Evolutionary conservation across 2,329 filamentous ascomycete genomes (phyloP).

Genomic region (Ophiostoma angusticollis): DNA sequence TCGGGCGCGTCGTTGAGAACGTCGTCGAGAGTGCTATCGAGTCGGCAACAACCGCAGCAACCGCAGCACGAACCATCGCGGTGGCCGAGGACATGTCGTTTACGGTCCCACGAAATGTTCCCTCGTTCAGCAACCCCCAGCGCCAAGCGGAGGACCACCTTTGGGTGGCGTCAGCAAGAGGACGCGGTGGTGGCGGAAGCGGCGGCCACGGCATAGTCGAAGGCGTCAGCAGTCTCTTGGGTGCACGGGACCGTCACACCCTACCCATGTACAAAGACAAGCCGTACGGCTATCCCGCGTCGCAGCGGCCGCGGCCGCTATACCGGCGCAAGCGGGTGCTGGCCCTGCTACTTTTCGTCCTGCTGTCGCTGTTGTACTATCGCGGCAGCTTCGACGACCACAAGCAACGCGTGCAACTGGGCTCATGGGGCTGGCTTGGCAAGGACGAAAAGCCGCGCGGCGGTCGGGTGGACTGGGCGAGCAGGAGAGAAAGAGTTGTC

Average conservation of each 20-base stretch:
- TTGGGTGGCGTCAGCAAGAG: slow-evolving; percentile 42
- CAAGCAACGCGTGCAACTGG: slow-evolving; percentile 23
- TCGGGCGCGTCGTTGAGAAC: slow-evolving; percentile 12
- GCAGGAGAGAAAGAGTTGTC: slow-evolving; percentile 66
- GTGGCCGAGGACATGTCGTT: slow-evolving; percentile 44
- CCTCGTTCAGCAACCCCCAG: slow-evolving; percentile 53
- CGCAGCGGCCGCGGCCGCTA: slow-evolving; percentile 43
- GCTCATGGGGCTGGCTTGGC: slow-evolving; percentile 43
- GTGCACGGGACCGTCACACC: slow-evolving; percentile 30
- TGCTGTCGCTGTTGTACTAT: slow-evolving; percentile 56
- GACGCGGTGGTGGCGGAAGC: background rate
- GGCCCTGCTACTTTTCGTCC: slow-evolving; percentile 35
- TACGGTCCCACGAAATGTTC: slow-evolving; percentile 55
- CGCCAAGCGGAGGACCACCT: slow-evolving; percentile 52
- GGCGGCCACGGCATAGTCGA: slow-evolving; percentile 39
- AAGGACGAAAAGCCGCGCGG: slow-evolving; percentile 31
- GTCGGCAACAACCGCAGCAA: background rate
- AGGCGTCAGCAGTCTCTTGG: slow-evolving; percentile 52
- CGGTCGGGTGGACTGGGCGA: slow-evolving; percentile 55
- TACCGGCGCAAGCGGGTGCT: slow-evolving; percentile 53
- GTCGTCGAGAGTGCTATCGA: slow-evolving; percentile 9
- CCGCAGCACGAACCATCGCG: background rate
- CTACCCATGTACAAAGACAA: slow-evolving; percentile 99
- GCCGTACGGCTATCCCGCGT: slow-evolving; percentile 60
- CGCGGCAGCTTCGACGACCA: slow-evolving; percentile 43